Evolutionary conservation across 495 filamentous ascomycete genomes (phyloP).

Genomic region (Poronia punctata): DNA sequence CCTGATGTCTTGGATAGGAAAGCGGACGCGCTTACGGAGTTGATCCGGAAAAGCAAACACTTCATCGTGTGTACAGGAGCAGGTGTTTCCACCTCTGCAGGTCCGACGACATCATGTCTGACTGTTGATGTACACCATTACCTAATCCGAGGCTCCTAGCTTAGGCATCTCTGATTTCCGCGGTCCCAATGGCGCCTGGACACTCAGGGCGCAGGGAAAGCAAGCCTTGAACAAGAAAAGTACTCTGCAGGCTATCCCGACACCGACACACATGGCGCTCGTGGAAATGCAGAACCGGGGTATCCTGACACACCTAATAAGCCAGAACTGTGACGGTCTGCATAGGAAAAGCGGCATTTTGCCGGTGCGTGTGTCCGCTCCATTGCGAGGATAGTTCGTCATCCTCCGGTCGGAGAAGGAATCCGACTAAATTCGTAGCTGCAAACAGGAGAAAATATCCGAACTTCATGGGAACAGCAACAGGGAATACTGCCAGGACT

Average conservation of each 20-base stretch:
- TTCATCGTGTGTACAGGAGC: conserved; percentile 42
- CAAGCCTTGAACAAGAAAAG: conserved; percentile 21
- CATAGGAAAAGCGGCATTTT: conserved; percentile 39
- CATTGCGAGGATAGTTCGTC: too few species aligned
- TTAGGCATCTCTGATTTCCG: conserved; percentile 41
- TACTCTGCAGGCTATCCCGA: conserved; percentile 38
- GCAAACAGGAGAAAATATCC: neutral
- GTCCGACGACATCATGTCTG: conserved; percentile 11
- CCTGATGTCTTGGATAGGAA: conserved; percentile 26
- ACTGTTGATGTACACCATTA: too few species aligned
- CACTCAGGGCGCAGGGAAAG: conserved; percentile 32
- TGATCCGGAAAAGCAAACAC: conserved; percentile 38
- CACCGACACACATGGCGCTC: conserved; percentile 41
- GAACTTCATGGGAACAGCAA: conserved; percentile 44
- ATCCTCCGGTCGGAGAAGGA: too few species aligned
- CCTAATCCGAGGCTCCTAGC: conserved; percentile 3
- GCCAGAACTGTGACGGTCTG: conserved; percentile 42
- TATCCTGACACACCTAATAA: conserved; percentile 36
- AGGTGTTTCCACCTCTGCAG: conserved; percentile 40
- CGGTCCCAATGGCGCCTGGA: conserved; percentile 39
- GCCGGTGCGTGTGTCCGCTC: conserved; percentile 33
- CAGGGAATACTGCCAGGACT: conserved; percentile 38
- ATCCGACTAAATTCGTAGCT: neutral
- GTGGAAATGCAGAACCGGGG: conserved; percentile 37
- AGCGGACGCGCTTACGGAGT: conserved; percentile 26